Percentiles rank a stretch among this genome's conserved stretches.
Conservation (phyloP, 192 early-diverging fungal genomes). For the Coemansia sp. region DNA sequence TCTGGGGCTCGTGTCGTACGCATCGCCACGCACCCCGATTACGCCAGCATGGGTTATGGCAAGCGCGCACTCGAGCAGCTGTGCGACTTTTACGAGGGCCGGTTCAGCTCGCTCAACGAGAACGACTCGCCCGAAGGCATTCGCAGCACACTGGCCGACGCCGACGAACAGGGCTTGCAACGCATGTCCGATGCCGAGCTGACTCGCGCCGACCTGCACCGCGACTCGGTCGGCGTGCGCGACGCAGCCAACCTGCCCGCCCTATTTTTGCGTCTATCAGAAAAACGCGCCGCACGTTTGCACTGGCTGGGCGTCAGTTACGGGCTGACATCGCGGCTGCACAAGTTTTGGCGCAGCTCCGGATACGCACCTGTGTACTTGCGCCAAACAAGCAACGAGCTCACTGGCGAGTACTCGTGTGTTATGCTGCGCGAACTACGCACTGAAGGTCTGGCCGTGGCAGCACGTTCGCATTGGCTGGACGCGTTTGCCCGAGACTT, state of each 20-base stretch:
- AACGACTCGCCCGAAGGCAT: conserved; percentile 43
- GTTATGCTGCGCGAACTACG: conserved; percentile 89
- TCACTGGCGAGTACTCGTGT: conserved; percentile 98
- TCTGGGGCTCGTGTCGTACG: conserved; percentile 96
- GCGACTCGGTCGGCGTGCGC: conserved; percentile 79
- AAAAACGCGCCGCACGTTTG: conserved; percentile 74
- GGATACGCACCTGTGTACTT: conserved; percentile 92
- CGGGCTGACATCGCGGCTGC: conserved; percentile 82
- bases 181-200: conserved; percentile 62
- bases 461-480: conserved; percentile 70
- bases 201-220: conserved; percentile 57
- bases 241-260: conserved; percentile 92
- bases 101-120: conserved; percentile 63
- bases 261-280: conserved; percentile 79
- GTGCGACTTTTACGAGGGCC: conserved; percentile 84
- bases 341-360: conserved; percentile 95
- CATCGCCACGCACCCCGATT: conserved; percentile 97
- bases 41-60: conserved; percentile 97
- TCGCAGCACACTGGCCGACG: conserved; percentile 49
- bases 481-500: conserved; percentile 90
- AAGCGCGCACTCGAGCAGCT: conserved; percentile 81
- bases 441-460: conserved; percentile 51
- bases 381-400: conserved; percentile 93
- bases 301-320: conserved; percentile 97
- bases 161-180: conserved; percentile 56